phyloP scores from a whole-genome alignment of 169 alveolate genomes.

The Plasmodium cynomolgi region DNA sequence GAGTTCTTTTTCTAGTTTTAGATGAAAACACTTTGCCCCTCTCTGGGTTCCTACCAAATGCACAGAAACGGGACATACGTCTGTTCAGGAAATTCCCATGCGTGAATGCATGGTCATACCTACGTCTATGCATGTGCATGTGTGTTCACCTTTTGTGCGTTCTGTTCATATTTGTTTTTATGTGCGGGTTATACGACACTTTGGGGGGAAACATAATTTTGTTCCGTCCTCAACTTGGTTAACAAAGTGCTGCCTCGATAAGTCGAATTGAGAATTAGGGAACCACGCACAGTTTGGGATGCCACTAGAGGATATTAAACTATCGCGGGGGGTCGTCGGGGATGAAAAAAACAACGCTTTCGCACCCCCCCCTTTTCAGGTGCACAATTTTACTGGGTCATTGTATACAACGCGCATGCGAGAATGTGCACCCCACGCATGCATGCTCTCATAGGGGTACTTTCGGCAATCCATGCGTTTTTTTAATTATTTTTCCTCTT shows the following conservation, averaged over 20 bases:
- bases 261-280: neutral
- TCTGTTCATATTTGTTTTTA: neutral
- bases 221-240: neutral
- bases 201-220: neutral
- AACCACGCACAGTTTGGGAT: neutral
- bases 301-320: neutral
- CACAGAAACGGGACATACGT: neutral
- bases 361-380: neutral
- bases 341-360: neutral
- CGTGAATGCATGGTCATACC: neutral
- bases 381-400: neutral
- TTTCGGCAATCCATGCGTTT: neutral
- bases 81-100: neutral
- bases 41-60: neutral
- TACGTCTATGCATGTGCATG: neutral
- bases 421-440: neutral
- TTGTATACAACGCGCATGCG: neutral
- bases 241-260: neutral
- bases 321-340: neutral
- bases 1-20: neutral
- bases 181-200: neutral
- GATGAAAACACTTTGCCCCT: neutral
- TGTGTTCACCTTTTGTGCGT: neutral
- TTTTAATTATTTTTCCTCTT: neutral
- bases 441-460: neutral